phyloP scores from a whole-genome alignment of 768 basidiomycete genomes.

The Neoboletus brunneissimus region DNA sequence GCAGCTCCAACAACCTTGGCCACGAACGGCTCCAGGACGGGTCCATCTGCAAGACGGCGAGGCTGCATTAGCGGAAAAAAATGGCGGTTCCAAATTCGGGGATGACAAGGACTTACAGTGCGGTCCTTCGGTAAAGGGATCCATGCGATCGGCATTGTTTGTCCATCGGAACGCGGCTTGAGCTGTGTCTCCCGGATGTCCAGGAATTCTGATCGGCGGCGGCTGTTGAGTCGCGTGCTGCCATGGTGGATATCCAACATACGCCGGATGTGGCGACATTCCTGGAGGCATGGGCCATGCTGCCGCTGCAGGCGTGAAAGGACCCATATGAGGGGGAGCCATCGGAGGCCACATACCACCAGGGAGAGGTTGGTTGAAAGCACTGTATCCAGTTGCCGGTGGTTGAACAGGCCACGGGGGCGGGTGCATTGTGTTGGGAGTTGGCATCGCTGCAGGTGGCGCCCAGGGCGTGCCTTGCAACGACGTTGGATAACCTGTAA shows the following conservation, averaged over 20 bases:
- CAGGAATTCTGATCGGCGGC: constrained; percentile 21
- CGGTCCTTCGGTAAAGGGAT: constrained; percentile 39
- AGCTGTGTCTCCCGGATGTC: constrained; percentile 22
- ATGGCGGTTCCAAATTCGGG: no score
- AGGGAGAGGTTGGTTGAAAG: constrained; percentile 33
- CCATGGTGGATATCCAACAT: constrained; percentile 27
- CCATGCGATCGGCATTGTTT: constrained; percentile 32
- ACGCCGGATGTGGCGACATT: constrained; percentile 22
- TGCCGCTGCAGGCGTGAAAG: constrained; percentile 25
- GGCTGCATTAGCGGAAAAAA: constrained; percentile 12
- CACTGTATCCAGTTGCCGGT: constrained; percentile 23
- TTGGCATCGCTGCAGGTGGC: constrained; percentile 17
- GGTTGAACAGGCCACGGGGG: constrained; percentile 20
- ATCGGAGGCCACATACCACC: constrained; percentile 23
- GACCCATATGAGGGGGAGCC: constrained; percentile 11
- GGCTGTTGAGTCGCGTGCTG: constrained; percentile 28
- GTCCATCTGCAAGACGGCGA: constrained; percentile 49
- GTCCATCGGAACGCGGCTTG: constrained; percentile 31
- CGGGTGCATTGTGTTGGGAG: constrained; percentile 22
- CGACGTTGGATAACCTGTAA: constrained; percentile 31
- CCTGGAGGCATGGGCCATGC: constrained; percentile 28
- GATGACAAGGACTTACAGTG: constrained; percentile 36
- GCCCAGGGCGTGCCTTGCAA: constrained; percentile 29
- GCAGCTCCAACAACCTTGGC: constrained; percentile 46
- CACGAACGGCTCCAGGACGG: constrained; percentile 64